Evolutionary conservation across 2,329 filamentous ascomycete species (phyloP).

Genomic region (Sphaerulina populicola): DNA sequence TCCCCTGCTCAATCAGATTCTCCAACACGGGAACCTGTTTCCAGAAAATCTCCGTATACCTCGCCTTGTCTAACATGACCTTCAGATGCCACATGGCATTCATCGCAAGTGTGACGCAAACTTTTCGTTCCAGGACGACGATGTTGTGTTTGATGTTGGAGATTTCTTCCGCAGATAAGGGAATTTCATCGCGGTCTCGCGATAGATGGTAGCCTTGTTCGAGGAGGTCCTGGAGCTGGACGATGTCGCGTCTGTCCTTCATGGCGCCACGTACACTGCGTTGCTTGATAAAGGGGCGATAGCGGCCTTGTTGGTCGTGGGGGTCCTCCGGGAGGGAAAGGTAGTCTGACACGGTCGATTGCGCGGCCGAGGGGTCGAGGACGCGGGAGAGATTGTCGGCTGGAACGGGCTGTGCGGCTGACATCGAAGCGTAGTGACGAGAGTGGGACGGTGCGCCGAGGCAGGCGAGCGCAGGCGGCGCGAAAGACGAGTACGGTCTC

Average conservation of each 20-base stretch:
- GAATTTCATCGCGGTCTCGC: neutral
- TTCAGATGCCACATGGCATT: constrained; percentile 24
- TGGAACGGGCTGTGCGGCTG: neutral
- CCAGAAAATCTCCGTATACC: constrained; percentile 16
- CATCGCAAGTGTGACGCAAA: constrained; percentile 20
- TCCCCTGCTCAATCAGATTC: constrained; percentile 24
- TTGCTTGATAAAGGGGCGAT: neutral
- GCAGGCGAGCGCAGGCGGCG: neutral
- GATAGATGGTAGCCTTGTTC: neutral
- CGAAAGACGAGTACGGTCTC: constrained; percentile 11
- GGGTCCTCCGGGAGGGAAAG: constrained; percentile 15
- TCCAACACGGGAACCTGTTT: constrained; percentile 23
- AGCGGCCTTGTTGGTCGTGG: constrained; percentile 1
- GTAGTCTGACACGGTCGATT: constrained; percentile 23
- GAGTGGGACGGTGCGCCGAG: neutral
- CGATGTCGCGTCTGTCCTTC: constrained; percentile 3
- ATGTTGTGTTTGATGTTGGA: constrained; percentile 8
- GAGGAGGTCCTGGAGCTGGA: constrained; percentile 4
- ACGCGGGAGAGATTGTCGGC: neutral
- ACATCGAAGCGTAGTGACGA: constrained; percentile 2
- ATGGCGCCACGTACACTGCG: constrained; percentile 17
- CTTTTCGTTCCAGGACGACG: constrained; percentile 12
- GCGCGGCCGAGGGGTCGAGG: constrained; percentile 13
- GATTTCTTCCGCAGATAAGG: constrained; percentile 10
- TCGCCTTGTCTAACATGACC: constrained; percentile 26